Evolutionary conservation across 371 early-diverging fungal genomes (phyloP).

Genomic region (Mucor irregularis): DNA sequence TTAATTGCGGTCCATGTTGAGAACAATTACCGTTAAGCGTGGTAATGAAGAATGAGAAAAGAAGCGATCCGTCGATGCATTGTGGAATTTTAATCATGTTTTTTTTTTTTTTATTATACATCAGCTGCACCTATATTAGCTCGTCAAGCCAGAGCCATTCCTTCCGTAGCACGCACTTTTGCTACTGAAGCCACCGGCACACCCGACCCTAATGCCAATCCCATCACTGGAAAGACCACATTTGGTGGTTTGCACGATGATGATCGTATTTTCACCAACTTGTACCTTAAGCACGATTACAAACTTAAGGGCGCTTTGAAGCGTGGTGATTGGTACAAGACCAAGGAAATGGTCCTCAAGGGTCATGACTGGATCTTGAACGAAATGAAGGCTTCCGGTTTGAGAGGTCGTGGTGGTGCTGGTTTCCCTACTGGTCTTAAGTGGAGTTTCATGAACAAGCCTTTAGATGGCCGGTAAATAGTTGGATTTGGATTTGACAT

Average conservation of each 20-base stretch:
- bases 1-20: conserved; percentile 39
- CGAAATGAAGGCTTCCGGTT: conserved; percentile 94
- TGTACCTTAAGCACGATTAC: conserved; percentile 92
- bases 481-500: neutral
- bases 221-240: conserved; percentile 52
- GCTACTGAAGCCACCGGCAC: conserved; percentile 48
- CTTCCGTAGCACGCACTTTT: conserved; percentile 40
- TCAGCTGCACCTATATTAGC: conserved; percentile 22
- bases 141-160: conserved; percentile 26
- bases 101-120: neutral
- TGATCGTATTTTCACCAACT: conserved; percentile 97
- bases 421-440: conserved; percentile 98
- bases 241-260: conserved; percentile 84
- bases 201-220: conserved; percentile 52
- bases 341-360: conserved; percentile 95
- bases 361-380: conserved; percentile 97
- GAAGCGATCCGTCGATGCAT: neutral
- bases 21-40: conserved; percentile 44
- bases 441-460: conserved; percentile 99
- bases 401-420: conserved; percentile 97
- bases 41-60: conserved; percentile 23
- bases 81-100: conserved; percentile 4
- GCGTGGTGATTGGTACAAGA: conserved; percentile 99
- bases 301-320: conserved; percentile 85
- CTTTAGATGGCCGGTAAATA: conserved; percentile 73